A percentile compares a stretch with the other conserved stretches of the same genome.
Evolutionary conservation across 1,284 basidiomycete species (phyloP).

Genomic region (Leccinum solheimii): DNA sequence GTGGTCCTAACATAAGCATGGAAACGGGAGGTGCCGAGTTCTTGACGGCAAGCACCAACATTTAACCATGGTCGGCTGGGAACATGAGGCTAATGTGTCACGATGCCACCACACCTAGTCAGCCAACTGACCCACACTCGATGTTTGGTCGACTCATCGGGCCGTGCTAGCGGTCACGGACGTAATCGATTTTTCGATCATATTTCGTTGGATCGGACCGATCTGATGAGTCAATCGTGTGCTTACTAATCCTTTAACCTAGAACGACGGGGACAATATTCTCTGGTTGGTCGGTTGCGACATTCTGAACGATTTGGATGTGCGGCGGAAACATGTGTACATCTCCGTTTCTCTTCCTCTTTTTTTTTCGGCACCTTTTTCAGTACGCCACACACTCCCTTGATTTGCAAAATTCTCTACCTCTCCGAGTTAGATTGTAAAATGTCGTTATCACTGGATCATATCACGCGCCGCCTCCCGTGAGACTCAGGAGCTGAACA

Average conservation of each 20-base stretch:
- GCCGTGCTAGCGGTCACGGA: background rate
- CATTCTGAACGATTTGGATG: background rate
- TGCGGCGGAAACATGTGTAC: background rate
- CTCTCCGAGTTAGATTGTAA: background rate
- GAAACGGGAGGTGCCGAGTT: background rate
- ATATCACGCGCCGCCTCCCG: background rate
- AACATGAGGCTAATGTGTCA: background rate
- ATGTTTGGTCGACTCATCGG: background rate
- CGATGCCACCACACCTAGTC: background rate
- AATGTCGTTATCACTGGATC: background rate
- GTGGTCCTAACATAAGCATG: background rate
- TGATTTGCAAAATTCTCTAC: background rate
- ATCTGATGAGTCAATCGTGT: background rate
- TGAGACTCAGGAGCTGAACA: background rate
- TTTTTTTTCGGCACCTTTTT: background rate
- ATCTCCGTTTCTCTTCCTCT: background rate
- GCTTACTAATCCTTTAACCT: background rate
- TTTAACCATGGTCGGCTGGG: background rate
- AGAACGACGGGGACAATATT: background rate
- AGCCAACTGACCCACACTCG: background rate
- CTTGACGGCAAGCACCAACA: background rate
- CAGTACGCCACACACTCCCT: background rate
- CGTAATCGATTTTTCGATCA: background rate
- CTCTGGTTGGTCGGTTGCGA: background rate
- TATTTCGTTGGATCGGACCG: background rate